phyloP scores from a whole-genome alignment of 345 rosid genomes.

The Angophora floribunda region DNA sequence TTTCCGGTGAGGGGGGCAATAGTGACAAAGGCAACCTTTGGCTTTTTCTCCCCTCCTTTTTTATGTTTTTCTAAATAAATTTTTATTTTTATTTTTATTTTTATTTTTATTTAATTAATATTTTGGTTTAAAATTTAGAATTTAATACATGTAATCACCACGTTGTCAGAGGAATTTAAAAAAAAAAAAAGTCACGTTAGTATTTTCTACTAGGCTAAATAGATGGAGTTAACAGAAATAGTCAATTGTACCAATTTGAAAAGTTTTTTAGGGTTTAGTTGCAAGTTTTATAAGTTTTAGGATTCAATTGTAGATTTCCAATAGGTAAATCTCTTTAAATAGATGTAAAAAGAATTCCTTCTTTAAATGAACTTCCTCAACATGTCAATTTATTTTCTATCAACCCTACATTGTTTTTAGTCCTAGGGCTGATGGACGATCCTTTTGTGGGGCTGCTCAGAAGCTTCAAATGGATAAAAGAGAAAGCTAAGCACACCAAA shows the following conservation, averaged over 20 bases:
- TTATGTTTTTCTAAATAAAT: too few relatives aligned
- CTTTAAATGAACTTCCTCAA: background rate
- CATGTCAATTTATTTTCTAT: background rate
- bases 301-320: rapidly evolving
- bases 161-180: background rate
- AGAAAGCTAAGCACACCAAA: background rate
- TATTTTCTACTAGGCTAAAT: background rate
- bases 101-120: too few relatives aligned
- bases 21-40: too few relatives aligned
- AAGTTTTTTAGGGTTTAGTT: too few relatives aligned
- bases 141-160: background rate
- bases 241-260: background rate
- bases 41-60: background rate
- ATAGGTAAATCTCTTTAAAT: too few relatives aligned
- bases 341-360: background rate
- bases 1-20: too few relatives aligned
- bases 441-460: background rate
- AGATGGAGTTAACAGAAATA: background rate
- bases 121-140: background rate
- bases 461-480: background rate
- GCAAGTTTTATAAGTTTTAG: too few relatives aligned
- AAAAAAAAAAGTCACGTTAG: background rate
- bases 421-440: background rate
- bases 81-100: too few relatives aligned
- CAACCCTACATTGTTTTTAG: background rate